Evolutionary conservation across 2,329 filamentous ascomycete species (phyloP), one percentile per base, ranked within the genome.

Genomic region (Rhynchosporium graminicola): DNA sequence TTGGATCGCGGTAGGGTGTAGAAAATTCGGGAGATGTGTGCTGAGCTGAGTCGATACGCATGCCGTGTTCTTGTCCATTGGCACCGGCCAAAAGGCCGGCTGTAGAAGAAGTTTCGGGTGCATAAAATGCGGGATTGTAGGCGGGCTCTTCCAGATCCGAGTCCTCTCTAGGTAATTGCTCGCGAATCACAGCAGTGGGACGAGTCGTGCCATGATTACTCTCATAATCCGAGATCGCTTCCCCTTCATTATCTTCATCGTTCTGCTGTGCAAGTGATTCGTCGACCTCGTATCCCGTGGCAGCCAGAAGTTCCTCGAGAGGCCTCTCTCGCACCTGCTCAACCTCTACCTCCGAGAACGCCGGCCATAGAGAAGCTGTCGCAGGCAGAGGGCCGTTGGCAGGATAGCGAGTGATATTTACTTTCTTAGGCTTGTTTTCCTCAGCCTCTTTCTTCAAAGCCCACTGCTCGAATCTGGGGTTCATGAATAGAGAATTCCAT

Each of bases 401-500:
- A 10, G 47, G 40, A 33, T 26, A 42, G 40, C 42, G 28, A 9
- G n/a, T 40, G 47, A 12, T 57, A 31, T 13, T 50, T 50, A 54
- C 51, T 38, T 46, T 59, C 45, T 45, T 43, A 48, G 26, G 33
- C 50, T 65, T 64, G 7, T 42, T 15, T 13, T 62, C 63, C 28
- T 65, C 55, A 20, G 64, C 58, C 20, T 70, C 60, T 51, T 62
- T 62, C 29, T 64, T 64, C 33, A 65, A 59, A 29, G 74, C 69
- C 66, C 72, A 74, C n/a, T 67, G 61, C 29, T 76, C 71, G 56
- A 78, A 72, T 3, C 77, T 74, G 9, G 83, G 73, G 1, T 74
- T 72, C 33, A 79, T 78, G 52, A 85, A 80, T 31, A 81, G 76
- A 61, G 77, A 76, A 46, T 79, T 79, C 72, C 80, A 86, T 65